Evolutionary conservation across 2,329 filamentous ascomycete genomes (phyloP), one percentile per base, ranked within the genome.

Genomic region (Stemphylium lycopersici): DNA sequence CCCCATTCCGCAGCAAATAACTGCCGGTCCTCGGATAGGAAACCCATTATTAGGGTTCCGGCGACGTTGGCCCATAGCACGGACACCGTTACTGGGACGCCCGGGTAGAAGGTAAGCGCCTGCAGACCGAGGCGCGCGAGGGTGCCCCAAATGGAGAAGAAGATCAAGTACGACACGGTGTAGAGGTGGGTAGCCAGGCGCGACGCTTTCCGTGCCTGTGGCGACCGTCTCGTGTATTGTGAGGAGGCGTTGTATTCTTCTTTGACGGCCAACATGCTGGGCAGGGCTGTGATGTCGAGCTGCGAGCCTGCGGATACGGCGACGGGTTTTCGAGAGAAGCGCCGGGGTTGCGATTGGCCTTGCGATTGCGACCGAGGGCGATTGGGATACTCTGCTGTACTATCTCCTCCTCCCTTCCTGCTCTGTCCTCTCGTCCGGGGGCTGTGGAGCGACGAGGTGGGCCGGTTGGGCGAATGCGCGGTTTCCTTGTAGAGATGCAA

Each of bases 31-130:
- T 96, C 90, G 8, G 84, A 78, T 2, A 97, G 81, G 69, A 96
- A 96, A 2, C 95, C 93, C 85, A 98, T 90, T 53, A 96, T 63
- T 0, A 96, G 70, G 50, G 90, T 89, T 1, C 93, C 93, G 1
- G 81, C 85, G 41, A 96, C 88, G 68, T 98, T 97, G 56, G 92
- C 88, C 93, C 93, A 98, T 18, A 96, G 76, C 2, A 90, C 87
- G 45, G 86, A 83, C 50, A 90, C 93, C 4, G 85, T 79, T 18
- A 95, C 79, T 0, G 92, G 91, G 0, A 90, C 85, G 18, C 88
- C 89, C 1, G 89, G 87, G 71, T 96, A 97, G 51, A 82, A 85
- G 0, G 91, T 95, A 46, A 97, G 77, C 41, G 88, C 87, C 69
- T 92, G 86, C 6, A 96, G 77, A 3, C 92, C 93, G 0, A 97